Evolutionary conservation across 2,329 filamentous ascomycete genomes (phyloP).

Genomic region (Talaromyces albobiverticillius): DNA sequence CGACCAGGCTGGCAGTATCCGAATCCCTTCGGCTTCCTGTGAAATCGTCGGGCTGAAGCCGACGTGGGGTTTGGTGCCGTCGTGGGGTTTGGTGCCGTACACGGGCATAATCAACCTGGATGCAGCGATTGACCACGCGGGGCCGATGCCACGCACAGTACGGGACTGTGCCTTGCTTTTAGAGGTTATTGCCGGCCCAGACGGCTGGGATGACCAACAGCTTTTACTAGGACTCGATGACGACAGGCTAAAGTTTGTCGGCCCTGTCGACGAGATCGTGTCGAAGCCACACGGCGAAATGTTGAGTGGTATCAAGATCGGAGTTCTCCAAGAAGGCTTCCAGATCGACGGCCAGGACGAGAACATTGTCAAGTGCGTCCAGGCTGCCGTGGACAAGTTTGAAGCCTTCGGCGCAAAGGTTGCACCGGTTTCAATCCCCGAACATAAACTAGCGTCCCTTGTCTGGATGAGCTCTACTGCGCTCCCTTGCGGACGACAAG

Average conservation of each 20-base stretch:
- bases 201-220: not conserved
- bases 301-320: slow-evolving; percentile 6
- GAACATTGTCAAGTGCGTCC: slow-evolving; percentile 5
- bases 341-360: slow-evolving; percentile 6
- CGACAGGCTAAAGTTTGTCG: slow-evolving; percentile 5
- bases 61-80: too few species aligned
- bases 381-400: not conserved
- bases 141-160: not conserved
- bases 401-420: slow-evolving; percentile 5
- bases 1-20: slow-evolving; percentile 31
- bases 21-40: slow-evolving; percentile 33
- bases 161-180: not conserved
- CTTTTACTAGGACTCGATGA: not conserved
- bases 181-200: not conserved
- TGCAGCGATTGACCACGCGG: not conserved
- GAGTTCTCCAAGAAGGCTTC: slow-evolving; percentile 7
- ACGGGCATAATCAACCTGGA: slow-evolving; percentile 1
- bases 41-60: slow-evolving; percentile 37
- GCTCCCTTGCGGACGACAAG: slow-evolving; percentile 5
- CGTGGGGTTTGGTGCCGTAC: not conserved
- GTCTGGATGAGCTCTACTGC: slow-evolving; percentile 6
- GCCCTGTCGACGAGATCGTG: slow-evolving; percentile 5
- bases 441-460: slow-evolving; percentile 6
- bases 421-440: slow-evolving; percentile 2
- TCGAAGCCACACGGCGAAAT: not conserved